phyloP scores from a whole-genome alignment of 768 basidiomycete genomes.

The Tylopilus sp. region DNA sequence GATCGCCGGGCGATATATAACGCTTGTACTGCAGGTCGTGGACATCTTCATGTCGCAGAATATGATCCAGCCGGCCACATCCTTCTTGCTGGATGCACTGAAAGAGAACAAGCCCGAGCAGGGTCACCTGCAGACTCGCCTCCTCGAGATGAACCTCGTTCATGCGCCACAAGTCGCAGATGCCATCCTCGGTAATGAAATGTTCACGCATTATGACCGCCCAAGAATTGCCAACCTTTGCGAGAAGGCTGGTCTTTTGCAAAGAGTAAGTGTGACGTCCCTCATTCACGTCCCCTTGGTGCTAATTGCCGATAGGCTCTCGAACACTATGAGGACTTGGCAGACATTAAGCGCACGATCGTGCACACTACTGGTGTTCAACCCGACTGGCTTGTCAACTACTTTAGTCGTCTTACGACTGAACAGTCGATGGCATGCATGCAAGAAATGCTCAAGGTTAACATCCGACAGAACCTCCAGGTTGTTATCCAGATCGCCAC shows the following conservation, averaged over 20 bases:
- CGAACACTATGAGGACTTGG: conserved; percentile 96
- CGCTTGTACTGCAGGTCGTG: conserved; percentile 58
- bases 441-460: conserved; percentile 95
- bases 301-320: conserved; percentile 66
- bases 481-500: conserved; percentile 96
- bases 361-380: conserved; percentile 86
- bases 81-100: conserved; percentile 93
- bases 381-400: conserved; percentile 95
- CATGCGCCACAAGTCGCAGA: conserved; percentile 99
- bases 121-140: conserved; percentile 90
- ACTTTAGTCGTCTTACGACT: conserved; percentile 94
- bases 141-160: conserved; percentile 96
- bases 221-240: conserved; percentile 97
- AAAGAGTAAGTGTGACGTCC: conserved; percentile 57
- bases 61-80: conserved; percentile 99
- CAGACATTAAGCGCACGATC: conserved; percentile 98
- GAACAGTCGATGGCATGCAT: conserved; percentile 96
- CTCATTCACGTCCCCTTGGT: neutral
- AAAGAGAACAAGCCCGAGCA: conserved; percentile 99
- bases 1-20: neutral
- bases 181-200: conserved; percentile 97
- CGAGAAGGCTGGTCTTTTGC: conserved; percentile 95
- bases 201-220: conserved; percentile 96
- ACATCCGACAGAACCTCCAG: conserved; percentile 97
- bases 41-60: conserved; percentile 99